phyloP scores from a whole-genome alignment of 129 eudicot species.

The Solidago caesia region DNA sequence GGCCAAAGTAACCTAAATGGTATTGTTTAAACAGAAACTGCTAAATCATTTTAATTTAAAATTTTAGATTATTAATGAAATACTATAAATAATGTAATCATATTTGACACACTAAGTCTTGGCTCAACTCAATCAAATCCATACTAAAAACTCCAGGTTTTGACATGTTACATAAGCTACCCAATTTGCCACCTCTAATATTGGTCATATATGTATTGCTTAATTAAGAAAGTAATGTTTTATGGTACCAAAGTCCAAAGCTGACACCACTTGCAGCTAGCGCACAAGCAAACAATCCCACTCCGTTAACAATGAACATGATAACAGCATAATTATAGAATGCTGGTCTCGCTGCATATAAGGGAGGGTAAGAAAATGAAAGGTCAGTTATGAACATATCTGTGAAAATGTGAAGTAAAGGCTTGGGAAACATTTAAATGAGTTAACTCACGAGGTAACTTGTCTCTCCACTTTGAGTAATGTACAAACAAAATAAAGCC shows the following conservation, averaged over 20 bases:
- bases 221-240: neutral
- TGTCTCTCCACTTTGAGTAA: conserved; percentile 81
- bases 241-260: conserved; percentile 67
- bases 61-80: neutral
- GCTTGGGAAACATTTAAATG: neutral
- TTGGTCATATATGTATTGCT: neutral
- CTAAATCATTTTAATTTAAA: neutral
- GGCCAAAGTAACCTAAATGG: neutral
- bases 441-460: conserved; percentile 71
- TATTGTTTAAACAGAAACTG: neutral
- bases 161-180: neutral
- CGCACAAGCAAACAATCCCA: conserved; percentile 44
- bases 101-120: neutral
- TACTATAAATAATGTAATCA: neutral
- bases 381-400: neutral
- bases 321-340: conserved; percentile 64
- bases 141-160: neutral
- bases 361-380: neutral
- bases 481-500: conserved; percentile 72
- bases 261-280: conserved; percentile 53
- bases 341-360: conserved; percentile 67
- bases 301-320: conserved; percentile 51
- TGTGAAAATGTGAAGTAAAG: neutral
- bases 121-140: neutral
- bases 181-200: neutral